These are phyloP conservation scores for Suillus plorans DNA, from an alignment of 768 basidiomycete genomes.

Conservation along the genomic window DNA sequence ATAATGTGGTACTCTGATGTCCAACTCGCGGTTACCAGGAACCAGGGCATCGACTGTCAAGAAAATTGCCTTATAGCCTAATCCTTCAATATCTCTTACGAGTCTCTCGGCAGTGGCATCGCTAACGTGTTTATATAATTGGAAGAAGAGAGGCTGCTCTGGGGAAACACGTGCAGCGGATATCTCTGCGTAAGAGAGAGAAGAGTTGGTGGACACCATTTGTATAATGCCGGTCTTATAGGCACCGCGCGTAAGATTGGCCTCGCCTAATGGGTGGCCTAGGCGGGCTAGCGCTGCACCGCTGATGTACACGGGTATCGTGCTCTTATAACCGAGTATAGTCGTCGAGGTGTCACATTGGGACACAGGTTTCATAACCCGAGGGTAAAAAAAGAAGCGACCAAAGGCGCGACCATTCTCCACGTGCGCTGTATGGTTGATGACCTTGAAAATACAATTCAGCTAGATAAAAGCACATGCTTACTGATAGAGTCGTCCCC, in stretches of 20 bases:
- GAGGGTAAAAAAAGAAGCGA: constrained; percentile 84
- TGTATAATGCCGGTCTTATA: constrained; percentile 72
- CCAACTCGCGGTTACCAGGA: constrained; percentile 76
- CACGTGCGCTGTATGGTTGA: constrained; percentile 42
- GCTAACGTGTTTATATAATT: constrained; percentile 81
- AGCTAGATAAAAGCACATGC: constrained; percentile 21
- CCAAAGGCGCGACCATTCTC: constrained; percentile 83
- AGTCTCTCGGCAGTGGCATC: constrained; percentile 65
- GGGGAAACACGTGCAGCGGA: constrained; percentile 51
- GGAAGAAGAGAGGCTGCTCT: constrained; percentile 72
- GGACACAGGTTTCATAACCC: constrained; percentile 71
- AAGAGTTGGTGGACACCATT: constrained; percentile 81
- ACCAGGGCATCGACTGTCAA: constrained; percentile 91
- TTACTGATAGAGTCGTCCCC: constrained; percentile 82
- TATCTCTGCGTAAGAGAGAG: constrained; percentile 63
- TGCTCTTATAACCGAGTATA: constrained; percentile 68
- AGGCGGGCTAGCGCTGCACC: constrained; percentile 83
- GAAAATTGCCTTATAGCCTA: constrained; percentile 88
- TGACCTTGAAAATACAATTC: constrained; percentile 16
- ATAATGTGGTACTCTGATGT: constrained; percentile 60
- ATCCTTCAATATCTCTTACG: constrained; percentile 63
- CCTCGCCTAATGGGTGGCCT: constrained; percentile 88
- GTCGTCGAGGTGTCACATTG: constrained; percentile 68
- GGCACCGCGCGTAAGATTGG: constrained; percentile 75
- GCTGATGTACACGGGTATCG: constrained; percentile 80